These are phyloP conservation scores for Sporisorium sorghi DNA, from an alignment of 1,284 basidiomycete genomes.

Conservation along the genomic window DNA sequence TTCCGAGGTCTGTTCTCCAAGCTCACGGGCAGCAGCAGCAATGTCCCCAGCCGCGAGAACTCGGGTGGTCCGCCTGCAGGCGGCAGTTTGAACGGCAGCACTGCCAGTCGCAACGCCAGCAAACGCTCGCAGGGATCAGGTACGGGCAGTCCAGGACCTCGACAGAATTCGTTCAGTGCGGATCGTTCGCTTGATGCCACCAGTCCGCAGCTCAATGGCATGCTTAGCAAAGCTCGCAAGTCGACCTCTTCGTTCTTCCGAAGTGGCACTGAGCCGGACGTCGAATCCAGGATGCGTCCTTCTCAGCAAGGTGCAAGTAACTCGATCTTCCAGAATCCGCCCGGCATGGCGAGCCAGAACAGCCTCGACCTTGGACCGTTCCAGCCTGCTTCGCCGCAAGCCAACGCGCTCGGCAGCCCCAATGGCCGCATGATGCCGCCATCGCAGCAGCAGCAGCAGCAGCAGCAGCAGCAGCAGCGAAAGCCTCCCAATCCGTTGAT, in stretches of 20 bases:
- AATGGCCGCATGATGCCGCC: conserved; percentile 26
- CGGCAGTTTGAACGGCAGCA: conserved; percentile 44
- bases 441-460: conserved; percentile 38
- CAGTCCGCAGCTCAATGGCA: conserved; percentile 20
- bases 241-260: conserved; percentile 51
- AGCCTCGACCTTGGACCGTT: conserved; percentile 63
- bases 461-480: conserved; percentile 23
- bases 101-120: conserved; percentile 48
- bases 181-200: conserved; percentile 49
- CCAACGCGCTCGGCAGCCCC: conserved; percentile 15
- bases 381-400: conserved; percentile 46
- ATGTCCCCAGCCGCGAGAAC: conserved; percentile 22
- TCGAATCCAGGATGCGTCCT: conserved; percentile 17
- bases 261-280: conserved; percentile 28
- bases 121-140: conserved; percentile 46
- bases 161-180: conserved; percentile 39
- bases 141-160: conserved; percentile 32
- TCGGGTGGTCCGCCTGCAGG: conserved; percentile 13
- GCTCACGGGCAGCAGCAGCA: conserved; percentile 41
- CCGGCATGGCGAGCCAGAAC: conserved; percentile 56
- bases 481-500: conserved; percentile 42
- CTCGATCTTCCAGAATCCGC: conserved; percentile 50
- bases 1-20: conserved; percentile 56
- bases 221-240: conserved; percentile 42
- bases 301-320: conserved; percentile 14